These are phyloP conservation scores for Dicorynia guianensis DNA, from an alignment of 306 rosid species.

Conservation along the genomic window DNA sequence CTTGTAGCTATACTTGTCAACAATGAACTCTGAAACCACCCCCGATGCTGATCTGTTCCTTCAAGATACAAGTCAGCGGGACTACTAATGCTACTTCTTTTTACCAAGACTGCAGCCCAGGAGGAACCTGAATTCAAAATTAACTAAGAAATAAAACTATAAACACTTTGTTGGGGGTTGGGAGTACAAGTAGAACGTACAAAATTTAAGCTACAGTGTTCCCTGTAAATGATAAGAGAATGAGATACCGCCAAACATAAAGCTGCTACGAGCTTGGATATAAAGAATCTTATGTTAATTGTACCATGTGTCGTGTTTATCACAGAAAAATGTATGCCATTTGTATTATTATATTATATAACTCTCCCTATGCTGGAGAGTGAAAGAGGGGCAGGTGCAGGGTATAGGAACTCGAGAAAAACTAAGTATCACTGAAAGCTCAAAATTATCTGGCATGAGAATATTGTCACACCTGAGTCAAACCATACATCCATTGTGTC, in stretches of 20 bases:
- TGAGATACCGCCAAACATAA: constrained; percentile 12
- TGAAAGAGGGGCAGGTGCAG: too few relatives aligned
- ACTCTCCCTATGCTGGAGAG: background rate
- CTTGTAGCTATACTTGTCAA: constrained; percentile 89
- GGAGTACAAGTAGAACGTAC: constrained; percentile 15
- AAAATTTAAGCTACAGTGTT: constrained; percentile 15
- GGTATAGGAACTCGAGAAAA: background rate
- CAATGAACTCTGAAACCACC: constrained; percentile 99
- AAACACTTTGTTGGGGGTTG: constrained; percentile 27
- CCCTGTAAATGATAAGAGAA: constrained; percentile 10
- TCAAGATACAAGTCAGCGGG: constrained; percentile 98
- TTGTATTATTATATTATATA: constrained; percentile 1
- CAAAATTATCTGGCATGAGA: constrained; percentile 23
- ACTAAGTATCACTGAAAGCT: background rate
- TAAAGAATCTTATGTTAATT: background rate
- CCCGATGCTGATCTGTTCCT: constrained; percentile 99
- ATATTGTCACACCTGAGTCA: constrained; percentile 80
- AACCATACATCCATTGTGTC: constrained; percentile 99
- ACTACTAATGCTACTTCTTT: constrained; percentile 65
- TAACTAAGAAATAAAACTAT: constrained; percentile 22
- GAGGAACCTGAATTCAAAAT: constrained; percentile 85
- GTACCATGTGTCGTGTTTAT: constrained; percentile 11
- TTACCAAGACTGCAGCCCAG: constrained; percentile 95
- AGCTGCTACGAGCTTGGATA: background rate
- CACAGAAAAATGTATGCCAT: background rate